phyloP scores from a whole-genome alignment of 2,329 filamentous ascomycete genomes.

The Aspergillus neotritici region DNA sequence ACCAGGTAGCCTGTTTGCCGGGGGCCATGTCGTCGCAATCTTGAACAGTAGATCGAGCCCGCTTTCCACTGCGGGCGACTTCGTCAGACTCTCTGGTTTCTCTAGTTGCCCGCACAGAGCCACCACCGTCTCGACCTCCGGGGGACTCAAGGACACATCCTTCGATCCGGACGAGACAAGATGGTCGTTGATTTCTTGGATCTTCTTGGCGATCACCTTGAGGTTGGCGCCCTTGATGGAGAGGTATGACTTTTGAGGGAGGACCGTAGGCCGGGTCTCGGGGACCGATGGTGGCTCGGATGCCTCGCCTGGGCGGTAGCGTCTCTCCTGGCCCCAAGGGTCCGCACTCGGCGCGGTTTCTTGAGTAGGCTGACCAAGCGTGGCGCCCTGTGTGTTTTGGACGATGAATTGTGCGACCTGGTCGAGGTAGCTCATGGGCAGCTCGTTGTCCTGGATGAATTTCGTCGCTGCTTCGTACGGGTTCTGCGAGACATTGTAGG shows the following conservation, averaged over 20 bases:
- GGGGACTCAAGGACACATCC: conserved; percentile 65
- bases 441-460: conserved; percentile 82
- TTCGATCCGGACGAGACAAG: conserved; percentile 67
- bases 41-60: conserved; percentile 63
- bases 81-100: conserved; percentile 29
- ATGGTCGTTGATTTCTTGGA: conserved; percentile 63
- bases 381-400: conserved; percentile 80
- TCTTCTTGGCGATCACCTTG: conserved; percentile 67
- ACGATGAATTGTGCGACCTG: conserved; percentile 90
- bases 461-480: conserved; percentile 87
- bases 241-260: conserved; percentile 77
- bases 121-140: conserved; percentile 60
- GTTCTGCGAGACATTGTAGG: conserved; percentile 87
- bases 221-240: conserved; percentile 68
- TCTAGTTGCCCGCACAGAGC: conserved; percentile 61
- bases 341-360: conserved; percentile 53
- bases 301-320: conserved; percentile 69
- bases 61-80: conserved; percentile 45
- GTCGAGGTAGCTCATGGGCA: conserved; percentile 81
- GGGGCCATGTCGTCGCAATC: conserved; percentile 73
- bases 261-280: conserved; percentile 50
- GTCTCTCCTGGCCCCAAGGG: conserved; percentile 70
- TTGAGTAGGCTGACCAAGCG: conserved; percentile 59
- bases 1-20: conserved; percentile 70
- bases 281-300: conserved; percentile 31